These are phyloP conservation scores for Cytidiella melzeri DNA, from an alignment of 768 basidiomycete genomes.

Conservation along the genomic window DNA sequence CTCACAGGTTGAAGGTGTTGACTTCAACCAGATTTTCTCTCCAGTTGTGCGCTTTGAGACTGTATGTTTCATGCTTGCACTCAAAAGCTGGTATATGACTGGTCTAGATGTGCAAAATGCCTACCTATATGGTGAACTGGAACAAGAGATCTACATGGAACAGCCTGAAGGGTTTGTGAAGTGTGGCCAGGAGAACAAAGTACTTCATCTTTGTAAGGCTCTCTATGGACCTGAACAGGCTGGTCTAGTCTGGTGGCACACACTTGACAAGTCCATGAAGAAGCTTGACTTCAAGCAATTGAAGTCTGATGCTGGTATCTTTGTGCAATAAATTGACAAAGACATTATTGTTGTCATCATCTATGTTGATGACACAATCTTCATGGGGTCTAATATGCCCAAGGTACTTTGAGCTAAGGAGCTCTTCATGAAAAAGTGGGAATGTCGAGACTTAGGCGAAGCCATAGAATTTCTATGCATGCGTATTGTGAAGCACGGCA, in stretches of 20 bases:
- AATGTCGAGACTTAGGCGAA: too few species aligned
- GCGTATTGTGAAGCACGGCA: conserved; percentile 9
- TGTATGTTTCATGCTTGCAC: conserved; percentile 21
- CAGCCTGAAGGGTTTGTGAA: conserved; percentile 17
- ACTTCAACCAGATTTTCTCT: conserved; percentile 25
- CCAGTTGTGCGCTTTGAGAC: conserved; percentile 25
- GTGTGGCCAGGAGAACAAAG: conserved; percentile 15
- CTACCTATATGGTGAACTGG: conserved; percentile 24
- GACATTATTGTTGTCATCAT: conserved; percentile 22
- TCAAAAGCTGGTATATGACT: conserved; percentile 18
- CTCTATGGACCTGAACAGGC: too few species aligned
- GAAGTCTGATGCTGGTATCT: conserved; percentile 24
- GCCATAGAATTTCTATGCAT: conserved; percentile 20
- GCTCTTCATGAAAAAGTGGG: conserved; percentile 11
- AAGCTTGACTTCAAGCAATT: too few species aligned
- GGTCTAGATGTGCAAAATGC: conserved; percentile 22
- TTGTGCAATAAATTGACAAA: conserved; percentile 14
- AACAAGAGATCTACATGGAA: too few species aligned
- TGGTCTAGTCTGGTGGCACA: too few species aligned
- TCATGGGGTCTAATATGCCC: conserved; percentile 5
- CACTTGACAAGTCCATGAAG: too few species aligned
- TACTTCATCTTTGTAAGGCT: conserved; percentile 20
- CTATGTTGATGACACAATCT: conserved; percentile 26
- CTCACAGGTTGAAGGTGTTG: conserved; percentile 26
- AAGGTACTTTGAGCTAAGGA: conserved; percentile 2